Percentiles rank a stretch among this genome's conserved stretches.
phyloP scores from a whole-genome alignment of 768 basidiomycete species.

The Xerocomus potaroensis region DNA sequence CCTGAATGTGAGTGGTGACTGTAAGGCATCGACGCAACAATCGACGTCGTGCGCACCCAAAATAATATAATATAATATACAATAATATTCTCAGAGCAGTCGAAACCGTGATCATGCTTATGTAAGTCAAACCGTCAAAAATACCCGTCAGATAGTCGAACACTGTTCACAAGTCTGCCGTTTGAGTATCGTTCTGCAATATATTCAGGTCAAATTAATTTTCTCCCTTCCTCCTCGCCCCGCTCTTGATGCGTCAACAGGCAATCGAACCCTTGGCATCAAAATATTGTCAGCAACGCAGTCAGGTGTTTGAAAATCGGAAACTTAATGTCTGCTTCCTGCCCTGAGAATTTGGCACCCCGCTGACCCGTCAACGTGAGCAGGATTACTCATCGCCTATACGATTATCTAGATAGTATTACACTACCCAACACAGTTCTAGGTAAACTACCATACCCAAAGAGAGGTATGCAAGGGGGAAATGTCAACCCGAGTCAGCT shows the following conservation, averaged over 20 bases:
- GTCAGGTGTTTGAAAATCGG: conserved; percentile 29
- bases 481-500: no score
- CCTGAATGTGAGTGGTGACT: conserved; percentile 93
- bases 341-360: conserved; percentile 25
- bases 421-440: not conserved
- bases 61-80: no score
- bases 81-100: no score
- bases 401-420: not conserved
- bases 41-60: not conserved
- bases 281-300: conserved; percentile 6
- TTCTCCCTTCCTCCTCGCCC: conserved; percentile 10
- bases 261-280: conserved; percentile 16
- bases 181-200: no score
- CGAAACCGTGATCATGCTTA: conserved; percentile 11
- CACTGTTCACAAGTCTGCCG: no score
- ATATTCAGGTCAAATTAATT: no score
- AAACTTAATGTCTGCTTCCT: conserved; percentile 27
- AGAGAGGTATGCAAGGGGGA: no score
- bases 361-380: conserved; percentile 13
- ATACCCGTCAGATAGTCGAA: no score
- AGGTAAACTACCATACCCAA: not conserved
- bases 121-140: conserved; percentile 12
- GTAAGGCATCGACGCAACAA: conserved; percentile 45
- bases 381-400: not conserved
- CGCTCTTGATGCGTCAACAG: conserved; percentile 21